Evolutionary conservation across 164 flowering plant genomes (phyloP), one percentile per base, ranked within the genome.

Genomic region (Aristolochia contorta): DNA sequence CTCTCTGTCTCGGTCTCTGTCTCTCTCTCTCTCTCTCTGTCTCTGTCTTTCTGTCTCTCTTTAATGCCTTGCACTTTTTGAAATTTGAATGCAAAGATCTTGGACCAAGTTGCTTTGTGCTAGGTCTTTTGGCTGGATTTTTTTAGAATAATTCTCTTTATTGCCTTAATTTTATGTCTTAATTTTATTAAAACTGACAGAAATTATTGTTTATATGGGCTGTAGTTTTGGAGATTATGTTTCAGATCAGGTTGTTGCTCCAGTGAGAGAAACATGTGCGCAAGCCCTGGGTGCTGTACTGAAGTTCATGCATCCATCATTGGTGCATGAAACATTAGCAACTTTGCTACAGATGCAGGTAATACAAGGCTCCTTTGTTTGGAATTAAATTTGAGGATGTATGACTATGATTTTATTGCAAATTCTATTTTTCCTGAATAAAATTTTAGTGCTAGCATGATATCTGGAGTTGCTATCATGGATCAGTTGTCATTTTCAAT

Each of bases 241-340:
- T 37, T 94, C 99, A 33, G 99, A 94, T 76, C 99, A 94, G 74
- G 99, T 94, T 74, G 96, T 94, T 82, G 96, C 99, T 50, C 99
- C 99, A 12, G 99, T 94, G 4, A 80, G 99, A 30, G 99, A 94
- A 79, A 91, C 99, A 47, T 94, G 99, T 83, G 96, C 99, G 7
- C 99, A 94, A 69, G 96, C 97, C 65, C 76, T 94, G 41, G 97
- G 99, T 69, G 96, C 96, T 58, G 86, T 81, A 47, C 79, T 94
- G 33, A 94, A 94, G 77, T 91, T 82, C 76, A 89, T 94, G 96
- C 86, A 83, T 73, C 91, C 96, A 6, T 59, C 80, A 25, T 69
- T 91, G 57, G 96, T 91, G 63, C 71, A 74, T 75, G 96, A 79
- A 76, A 85, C 96, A 55, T 68, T 94, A 74, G 79, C 77, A 61